phyloP scores from a whole-genome alignment of 78 protist species.

The Creolimax fragrantissima region DNA sequence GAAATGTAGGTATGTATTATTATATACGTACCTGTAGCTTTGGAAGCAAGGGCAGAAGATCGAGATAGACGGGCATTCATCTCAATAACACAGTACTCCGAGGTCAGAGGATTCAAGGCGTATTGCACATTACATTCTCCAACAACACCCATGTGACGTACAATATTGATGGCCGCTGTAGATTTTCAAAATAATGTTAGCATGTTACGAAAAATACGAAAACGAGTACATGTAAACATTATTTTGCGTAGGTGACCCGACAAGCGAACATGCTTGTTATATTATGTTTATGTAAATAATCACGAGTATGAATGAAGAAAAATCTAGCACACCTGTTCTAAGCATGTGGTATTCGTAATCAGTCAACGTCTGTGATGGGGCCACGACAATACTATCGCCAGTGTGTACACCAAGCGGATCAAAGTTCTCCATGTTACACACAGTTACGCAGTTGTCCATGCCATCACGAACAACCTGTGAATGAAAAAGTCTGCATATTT shows the following conservation, averaged over 20 bases:
- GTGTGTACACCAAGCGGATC: slow-evolving; percentile 93
- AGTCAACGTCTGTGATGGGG: slow-evolving; percentile 92
- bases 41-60: slow-evolving; percentile 86
- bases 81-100: slow-evolving; percentile 76
- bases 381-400: slow-evolving; percentile 95
- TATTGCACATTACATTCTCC: slow-evolving; percentile 97
- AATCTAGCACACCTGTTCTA: too few relatives aligned
- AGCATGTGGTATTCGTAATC: slow-evolving; percentile 90
- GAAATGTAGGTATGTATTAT: too few relatives aligned
- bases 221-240: too few relatives aligned
- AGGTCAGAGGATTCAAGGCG: slow-evolving; percentile 86
- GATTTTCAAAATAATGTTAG: too few relatives aligned
- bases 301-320: too few relatives aligned
- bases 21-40: too few relatives aligned
- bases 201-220: too few relatives aligned
- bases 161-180: slow-evolving; percentile 73
- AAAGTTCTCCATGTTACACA: slow-evolving; percentile 98
- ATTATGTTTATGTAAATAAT: too few relatives aligned
- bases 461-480: slow-evolving; percentile 90
- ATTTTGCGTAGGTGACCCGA: too few relatives aligned
- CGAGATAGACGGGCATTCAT: slow-evolving; percentile 93
- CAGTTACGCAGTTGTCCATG: slow-evolving; percentile 92
- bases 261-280: too few relatives aligned
- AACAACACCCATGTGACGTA: slow-evolving; percentile 87
- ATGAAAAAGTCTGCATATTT: too few relatives aligned